A percentile compares a stretch with the other conserved stretches of the same genome.
Evolutionary conservation across 306 rosid genomes (phyloP).

Genomic region (cucumber (Cucumis sativus)): DNA sequence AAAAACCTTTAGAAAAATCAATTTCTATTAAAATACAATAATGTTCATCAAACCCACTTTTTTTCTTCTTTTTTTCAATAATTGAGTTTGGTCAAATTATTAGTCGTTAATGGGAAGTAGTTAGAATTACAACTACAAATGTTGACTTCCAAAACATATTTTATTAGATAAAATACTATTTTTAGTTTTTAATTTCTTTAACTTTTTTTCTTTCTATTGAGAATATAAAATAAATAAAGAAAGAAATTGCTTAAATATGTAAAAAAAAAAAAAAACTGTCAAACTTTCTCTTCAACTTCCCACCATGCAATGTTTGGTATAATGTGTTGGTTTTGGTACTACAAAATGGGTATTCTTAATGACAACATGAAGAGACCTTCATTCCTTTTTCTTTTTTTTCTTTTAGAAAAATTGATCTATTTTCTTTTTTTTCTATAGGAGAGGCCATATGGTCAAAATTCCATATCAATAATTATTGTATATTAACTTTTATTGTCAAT

Average conservation of each 20-base stretch:
- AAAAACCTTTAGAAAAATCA: too few relatives aligned
- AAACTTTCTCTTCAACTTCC: not conserved
- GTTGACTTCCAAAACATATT: not conserved
- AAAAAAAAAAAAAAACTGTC: not conserved
- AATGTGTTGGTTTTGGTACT: not conserved
- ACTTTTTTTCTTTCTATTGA: not conserved
- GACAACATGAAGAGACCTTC: not conserved
- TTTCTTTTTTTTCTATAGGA: rapidly evolving
- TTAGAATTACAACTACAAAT: not conserved
- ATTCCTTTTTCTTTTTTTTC: not conserved
- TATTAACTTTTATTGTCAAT: not conserved
- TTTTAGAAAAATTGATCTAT: not conserved
- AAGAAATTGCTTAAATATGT: not conserved
- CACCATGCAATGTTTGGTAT: not conserved
- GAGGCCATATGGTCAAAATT: not conserved
- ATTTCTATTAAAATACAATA: too few relatives aligned
- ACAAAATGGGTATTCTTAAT: not conserved
- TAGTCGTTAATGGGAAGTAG: not conserved
- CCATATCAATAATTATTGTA: not conserved
- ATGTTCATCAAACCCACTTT: too few relatives aligned
- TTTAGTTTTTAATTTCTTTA: not conserved
- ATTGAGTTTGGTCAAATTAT: not conserved
- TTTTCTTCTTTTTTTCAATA: not conserved
- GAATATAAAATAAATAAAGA: not conserved
- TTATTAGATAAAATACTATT: not conserved